Base-by-base conservation (phyloP, 2,329 filamentous ascomycete species). In the Trichoderma atroviride region DNA sequence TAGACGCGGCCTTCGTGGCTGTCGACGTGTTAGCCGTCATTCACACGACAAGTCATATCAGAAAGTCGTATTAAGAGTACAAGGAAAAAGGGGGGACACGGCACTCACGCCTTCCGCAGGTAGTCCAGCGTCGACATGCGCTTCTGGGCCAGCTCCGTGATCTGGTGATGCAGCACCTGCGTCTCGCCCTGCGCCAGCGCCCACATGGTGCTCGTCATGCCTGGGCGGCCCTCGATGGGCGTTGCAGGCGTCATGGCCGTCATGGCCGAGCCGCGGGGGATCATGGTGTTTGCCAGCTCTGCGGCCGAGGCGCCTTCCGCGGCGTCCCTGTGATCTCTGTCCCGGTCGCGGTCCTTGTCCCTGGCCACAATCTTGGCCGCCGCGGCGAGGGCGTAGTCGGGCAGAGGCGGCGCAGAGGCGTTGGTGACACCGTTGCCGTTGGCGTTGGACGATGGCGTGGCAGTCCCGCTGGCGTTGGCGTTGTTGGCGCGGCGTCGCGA, bases 71-170 rank as follows among this genome's bases (percentile, higher is more conserved):
- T 14, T 7, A 47, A 10, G 6, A 47, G 16, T 5, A 37, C 4
- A 10, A 29, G 31, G 16, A n/a, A 16, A n/a, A 55, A 31, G 29
- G n/a, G 27, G 19, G n/a, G 35, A 31, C 29, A 31, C 29, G 29
- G 29, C 29, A 31, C 92, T 74, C 82, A 97, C 93, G 94, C 91
- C 82, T 96, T 97, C 71, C 94, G 89, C 72, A 99, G 80, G 78
- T 99, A 99, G 75, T 97, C 93, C 53, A 99, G 80, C 0, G 96
- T 98, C 2, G 93, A 94, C 83, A 99, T 97, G 74, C 96, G 88
- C 83, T 99, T 99, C 70, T 91, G 91, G 47, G 93, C 91, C 74
- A 93, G 88, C 70, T 98, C 95, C 69, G 95, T 92, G 71, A 99
- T 87, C 74, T 90, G 88, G 73, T 86, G 84, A 70, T 88, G 82